A percentile compares a stretch with the other conserved stretches of the same genome.
Conservation (phyloP, 495 filamentous ascomycete species). For the Aspergillus homomorphus region DNA sequence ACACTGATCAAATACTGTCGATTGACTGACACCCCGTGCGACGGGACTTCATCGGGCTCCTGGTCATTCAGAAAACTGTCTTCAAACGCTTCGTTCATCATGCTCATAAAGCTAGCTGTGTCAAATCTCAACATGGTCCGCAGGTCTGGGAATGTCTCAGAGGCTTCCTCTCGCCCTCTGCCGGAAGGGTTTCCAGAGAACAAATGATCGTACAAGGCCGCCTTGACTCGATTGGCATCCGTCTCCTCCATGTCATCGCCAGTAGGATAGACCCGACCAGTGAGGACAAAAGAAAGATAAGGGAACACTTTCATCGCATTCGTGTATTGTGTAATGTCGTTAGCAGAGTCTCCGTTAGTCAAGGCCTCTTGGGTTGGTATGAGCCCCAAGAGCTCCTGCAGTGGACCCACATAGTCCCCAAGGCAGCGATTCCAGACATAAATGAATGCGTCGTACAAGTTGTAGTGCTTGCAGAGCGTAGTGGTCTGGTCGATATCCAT, state of each 20-base stretch:
- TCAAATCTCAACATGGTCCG: constrained; percentile 83
- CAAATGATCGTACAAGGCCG: constrained; percentile 84
- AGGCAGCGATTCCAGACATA: constrained; percentile 96
- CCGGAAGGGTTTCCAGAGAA: constrained; percentile 70
- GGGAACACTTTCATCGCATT: constrained; percentile 92
- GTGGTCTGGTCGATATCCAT: constrained; percentile 95
- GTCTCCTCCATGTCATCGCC: constrained; percentile 67
- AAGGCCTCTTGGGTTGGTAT: constrained; percentile 43
- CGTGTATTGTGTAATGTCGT: constrained; percentile 35
- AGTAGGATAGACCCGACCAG: constrained; percentile 85
- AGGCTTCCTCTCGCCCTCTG: constrained; percentile 56
- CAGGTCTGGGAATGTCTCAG: constrained; percentile 74
- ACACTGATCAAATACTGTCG: constrained; percentile 89
- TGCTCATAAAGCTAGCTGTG: constrained; percentile 86
- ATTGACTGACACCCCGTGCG: constrained; percentile 66
- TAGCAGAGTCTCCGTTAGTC: constrained; percentile 34
- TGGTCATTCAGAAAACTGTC: constrained; percentile 84
- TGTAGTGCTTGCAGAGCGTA: constrained; percentile 81
- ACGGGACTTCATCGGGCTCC: constrained; percentile 31
- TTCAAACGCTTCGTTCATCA: constrained; percentile 96
- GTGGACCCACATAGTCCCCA: constrained; percentile 82
- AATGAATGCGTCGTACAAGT: constrained; percentile 90
- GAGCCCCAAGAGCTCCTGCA: constrained; percentile 78
- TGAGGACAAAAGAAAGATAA: constrained; percentile 90
- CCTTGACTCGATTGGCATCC: constrained; percentile 71